These are phyloP conservation scores for Dactylellina haptotyla DNA, from an alignment of 2,329 filamentous ascomycete genomes.

Conservation along the genomic window DNA sequence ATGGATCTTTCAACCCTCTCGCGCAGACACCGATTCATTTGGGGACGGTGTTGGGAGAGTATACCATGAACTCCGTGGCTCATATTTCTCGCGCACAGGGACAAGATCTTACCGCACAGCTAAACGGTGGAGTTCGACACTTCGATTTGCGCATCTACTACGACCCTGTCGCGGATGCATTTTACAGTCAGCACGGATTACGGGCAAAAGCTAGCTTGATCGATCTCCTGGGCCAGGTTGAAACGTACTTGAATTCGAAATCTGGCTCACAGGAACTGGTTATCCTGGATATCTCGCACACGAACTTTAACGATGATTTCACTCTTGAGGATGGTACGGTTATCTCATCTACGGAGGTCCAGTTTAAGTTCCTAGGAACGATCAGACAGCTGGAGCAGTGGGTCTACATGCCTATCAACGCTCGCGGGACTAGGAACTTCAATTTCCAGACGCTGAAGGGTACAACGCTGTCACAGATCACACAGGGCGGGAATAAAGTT, in stretches of 20 bases:
- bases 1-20: constrained; percentile 47
- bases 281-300: constrained; percentile 45
- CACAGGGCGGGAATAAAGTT: constrained; percentile 35
- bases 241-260: constrained; percentile 12
- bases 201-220: constrained; percentile 14
- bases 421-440: constrained; percentile 28
- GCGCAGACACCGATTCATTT: constrained; percentile 28
- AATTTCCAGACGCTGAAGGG: constrained; percentile 45
- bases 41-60: constrained; percentile 32
- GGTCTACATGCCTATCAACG: constrained; percentile 39
- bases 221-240: constrained; percentile 28
- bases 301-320: constrained; percentile 42
- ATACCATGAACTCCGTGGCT: constrained; percentile 28
- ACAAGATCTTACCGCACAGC: constrained; percentile 15
- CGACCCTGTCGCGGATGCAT: constrained; percentile 28
- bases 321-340: constrained; percentile 20
- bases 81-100: constrained; percentile 41
- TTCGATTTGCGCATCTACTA: constrained; percentile 50
- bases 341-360: constrained; percentile 18
- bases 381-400: constrained; percentile 29
- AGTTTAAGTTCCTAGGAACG: constrained; percentile 23
- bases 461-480: constrained; percentile 16
- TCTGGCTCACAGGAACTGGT: constrained; percentile 18
- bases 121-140: constrained; percentile 39
- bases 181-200: constrained; percentile 42